Conservation (phyloP, 2,329 filamentous ascomycete species). For the Aspergillus brasiliensis region DNA sequence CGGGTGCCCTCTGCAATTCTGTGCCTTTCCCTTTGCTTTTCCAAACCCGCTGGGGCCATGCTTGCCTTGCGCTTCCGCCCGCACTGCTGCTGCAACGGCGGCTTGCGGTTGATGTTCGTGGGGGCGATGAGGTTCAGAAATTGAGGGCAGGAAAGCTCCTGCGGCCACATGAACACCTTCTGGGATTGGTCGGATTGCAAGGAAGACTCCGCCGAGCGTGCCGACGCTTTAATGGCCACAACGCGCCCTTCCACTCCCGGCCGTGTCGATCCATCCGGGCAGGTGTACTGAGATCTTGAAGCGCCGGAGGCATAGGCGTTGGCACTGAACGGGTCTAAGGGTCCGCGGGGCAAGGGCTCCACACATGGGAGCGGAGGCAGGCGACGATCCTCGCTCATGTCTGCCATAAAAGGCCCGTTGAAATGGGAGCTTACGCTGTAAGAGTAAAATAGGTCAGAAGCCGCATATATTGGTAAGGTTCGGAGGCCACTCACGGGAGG, state of each 20-base stretch:
- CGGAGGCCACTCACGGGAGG: conserved; percentile 36
- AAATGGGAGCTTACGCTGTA: conserved; percentile 28
- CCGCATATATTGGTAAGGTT: background rate
- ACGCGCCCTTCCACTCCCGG: conserved; percentile 28
- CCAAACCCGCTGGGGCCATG: conserved; percentile 31
- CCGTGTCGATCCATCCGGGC: conserved; percentile 38
- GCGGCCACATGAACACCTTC: conserved; percentile 36
- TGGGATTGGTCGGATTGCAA: conserved; percentile 36
- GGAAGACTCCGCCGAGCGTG: conserved; percentile 40
- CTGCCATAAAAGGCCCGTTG: conserved; percentile 23
- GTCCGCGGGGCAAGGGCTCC: conserved; percentile 40
- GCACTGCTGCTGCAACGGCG: conserved; percentile 42
- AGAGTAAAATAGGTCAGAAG: conserved; percentile 11
- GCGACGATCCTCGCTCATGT: conserved; percentile 37
- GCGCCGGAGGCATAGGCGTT: conserved; percentile 35
- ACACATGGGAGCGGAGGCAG: conserved; percentile 41
- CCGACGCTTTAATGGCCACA: conserved; percentile 38
- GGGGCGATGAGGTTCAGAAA: conserved; percentile 39
- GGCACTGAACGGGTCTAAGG: conserved; percentile 39
- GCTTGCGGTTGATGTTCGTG: conserved; percentile 41
- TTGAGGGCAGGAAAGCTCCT: conserved; percentile 34
- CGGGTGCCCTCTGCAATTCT: conserved; percentile 44
- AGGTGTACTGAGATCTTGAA: conserved; percentile 35
- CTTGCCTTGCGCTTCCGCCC: conserved; percentile 44
- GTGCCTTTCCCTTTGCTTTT: conserved; percentile 44